Percentiles rank a stretch among this genome's conserved stretches.
Conservation (phyloP, 2,329 filamentous ascomycete genomes). For the Diaporthe sp. region DNA sequence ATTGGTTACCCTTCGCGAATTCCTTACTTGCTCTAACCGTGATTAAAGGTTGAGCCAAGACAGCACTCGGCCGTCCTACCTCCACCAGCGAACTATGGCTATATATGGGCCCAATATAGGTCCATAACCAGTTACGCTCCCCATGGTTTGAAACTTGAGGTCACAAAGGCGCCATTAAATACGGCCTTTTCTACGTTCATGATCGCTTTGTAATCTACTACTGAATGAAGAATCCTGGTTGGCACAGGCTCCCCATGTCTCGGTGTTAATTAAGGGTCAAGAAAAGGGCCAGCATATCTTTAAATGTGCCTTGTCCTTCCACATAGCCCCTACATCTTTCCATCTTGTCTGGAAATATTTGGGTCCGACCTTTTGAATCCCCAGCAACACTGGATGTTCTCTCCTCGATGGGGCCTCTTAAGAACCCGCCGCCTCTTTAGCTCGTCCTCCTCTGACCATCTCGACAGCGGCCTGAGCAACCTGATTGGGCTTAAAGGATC, state of each 20-base stretch:
- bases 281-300: neutral
- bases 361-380: too few relatives aligned
- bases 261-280: too few relatives aligned
- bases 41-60: neutral
- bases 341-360: too few relatives aligned
- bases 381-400: neutral
- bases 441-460: neutral
- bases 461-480: neutral
- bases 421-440: neutral
- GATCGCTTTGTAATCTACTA: neutral
- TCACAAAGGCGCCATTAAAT: too few relatives aligned
- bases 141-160: neutral
- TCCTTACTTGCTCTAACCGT: neutral
- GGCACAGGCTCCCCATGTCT: neutral
- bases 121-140: neutral
- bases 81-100: neutral
- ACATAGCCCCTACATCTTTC: too few relatives aligned
- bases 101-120: neutral
- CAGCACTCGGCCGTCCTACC: neutral
- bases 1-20: neutral
- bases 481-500: neutral
- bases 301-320: neutral
- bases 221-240: too few relatives aligned
- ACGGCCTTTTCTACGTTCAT: neutral
- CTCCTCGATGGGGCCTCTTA: neutral